Conservation (phyloP, 2,329 filamentous ascomycete genomes). For the Sclerotiophoma versabilis region DNA sequence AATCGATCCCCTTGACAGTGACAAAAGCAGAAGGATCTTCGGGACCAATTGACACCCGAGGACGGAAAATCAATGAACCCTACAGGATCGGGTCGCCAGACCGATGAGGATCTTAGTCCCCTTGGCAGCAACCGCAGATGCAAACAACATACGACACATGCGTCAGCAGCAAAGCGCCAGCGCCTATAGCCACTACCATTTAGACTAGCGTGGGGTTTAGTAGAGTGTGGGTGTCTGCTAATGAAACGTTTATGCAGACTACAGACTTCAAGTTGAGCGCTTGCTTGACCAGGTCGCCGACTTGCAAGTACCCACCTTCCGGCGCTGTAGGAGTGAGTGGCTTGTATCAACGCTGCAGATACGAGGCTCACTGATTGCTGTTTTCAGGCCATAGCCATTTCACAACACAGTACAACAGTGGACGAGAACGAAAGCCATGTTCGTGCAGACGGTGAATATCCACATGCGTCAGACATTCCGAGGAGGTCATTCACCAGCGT, state of each 20-base stretch:
- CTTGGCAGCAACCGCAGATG: background rate
- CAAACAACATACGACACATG: constrained; percentile 14
- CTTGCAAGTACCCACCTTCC: background rate
- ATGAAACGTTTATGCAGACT: constrained; percentile 9
- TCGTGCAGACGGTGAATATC: background rate
- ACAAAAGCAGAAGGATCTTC: background rate
- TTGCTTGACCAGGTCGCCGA: background rate
- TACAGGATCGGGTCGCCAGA: constrained; percentile 7
- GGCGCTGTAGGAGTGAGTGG: background rate
- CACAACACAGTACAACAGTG: background rate
- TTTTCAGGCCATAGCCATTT: background rate
- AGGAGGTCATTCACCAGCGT: too few species aligned
- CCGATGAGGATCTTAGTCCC: background rate
- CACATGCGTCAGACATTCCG: background rate
- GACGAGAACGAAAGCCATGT: background rate
- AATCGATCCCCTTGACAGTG: constrained; percentile 4
- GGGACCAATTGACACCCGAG: background rate
- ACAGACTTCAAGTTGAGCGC: constrained; percentile 5
- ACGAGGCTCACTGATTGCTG: background rate
- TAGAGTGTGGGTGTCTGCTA: background rate
- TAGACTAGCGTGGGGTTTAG: background rate
- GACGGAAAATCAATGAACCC: background rate
- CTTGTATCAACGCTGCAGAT: background rate
- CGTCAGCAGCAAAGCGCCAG: constrained; percentile 1
- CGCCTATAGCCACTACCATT: constrained; percentile 8